Conservation (phyloP, 176 grass and related monocot genomes). For the Bromus sterilis region DNA sequence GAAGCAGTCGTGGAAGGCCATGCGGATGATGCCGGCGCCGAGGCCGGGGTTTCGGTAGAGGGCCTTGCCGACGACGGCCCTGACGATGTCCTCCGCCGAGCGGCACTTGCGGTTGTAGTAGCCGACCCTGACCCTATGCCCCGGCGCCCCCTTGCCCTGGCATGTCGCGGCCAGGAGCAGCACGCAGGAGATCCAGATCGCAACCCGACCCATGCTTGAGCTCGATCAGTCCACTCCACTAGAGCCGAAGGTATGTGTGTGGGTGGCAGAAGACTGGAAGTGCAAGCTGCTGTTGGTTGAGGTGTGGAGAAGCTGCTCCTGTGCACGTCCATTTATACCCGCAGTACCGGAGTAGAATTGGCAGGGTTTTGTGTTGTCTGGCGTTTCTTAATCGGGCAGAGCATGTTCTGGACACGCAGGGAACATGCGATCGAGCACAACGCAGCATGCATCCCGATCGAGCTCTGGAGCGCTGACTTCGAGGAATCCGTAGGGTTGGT, state of each 20-base stretch:
- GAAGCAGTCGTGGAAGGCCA: constrained; percentile 83
- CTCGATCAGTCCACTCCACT: background rate
- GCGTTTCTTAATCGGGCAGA: background rate
- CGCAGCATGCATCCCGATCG: background rate
- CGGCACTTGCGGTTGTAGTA: constrained; percentile 39
- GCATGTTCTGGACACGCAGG: background rate
- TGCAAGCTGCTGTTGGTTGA: background rate
- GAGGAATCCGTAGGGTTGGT: background rate
- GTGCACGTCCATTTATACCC: background rate
- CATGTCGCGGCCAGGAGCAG: background rate
- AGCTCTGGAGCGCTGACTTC: background rate
- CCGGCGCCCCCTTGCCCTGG: background rate
- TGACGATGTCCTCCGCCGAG: constrained; percentile 27
- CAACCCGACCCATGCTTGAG: background rate
- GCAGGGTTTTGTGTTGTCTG: background rate
- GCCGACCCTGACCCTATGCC: background rate
- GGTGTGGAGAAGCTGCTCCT: background rate
- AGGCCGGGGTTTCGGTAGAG: background rate
- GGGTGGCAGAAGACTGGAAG: background rate
- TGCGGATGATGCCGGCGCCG: constrained; percentile 52
- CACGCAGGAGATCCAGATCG: background rate
- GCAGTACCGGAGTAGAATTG: background rate
- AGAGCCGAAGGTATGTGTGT: background rate
- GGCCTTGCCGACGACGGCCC: constrained; percentile 1
- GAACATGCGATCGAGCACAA: background rate